These are phyloP conservation scores for Dothideomycetes sp. DNA, from an alignment of 2,329 filamentous ascomycete genomes.

Conservation along the genomic window DNA sequence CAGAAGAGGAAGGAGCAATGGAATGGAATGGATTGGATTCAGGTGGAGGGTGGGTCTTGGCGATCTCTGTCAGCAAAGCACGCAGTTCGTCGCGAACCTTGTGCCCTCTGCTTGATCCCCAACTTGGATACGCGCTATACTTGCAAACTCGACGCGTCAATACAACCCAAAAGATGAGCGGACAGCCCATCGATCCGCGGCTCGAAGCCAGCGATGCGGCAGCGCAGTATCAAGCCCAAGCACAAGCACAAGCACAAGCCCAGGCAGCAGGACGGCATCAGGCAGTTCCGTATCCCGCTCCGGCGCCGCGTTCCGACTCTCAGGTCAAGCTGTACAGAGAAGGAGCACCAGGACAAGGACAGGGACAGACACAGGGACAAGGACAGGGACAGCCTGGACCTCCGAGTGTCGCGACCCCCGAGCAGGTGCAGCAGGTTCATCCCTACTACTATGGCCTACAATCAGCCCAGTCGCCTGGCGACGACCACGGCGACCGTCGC, in stretches of 20 bases:
- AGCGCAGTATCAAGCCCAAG: conserved; percentile 10
- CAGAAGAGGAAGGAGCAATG: too few relatives aligned
- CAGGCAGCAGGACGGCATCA: conserved; percentile 12
- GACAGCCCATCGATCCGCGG: conserved; percentile 9
- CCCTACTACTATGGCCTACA: conserved; percentile 10
- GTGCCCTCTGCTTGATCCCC: too few relatives aligned
- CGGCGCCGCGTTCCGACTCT: conserved; percentile 11
- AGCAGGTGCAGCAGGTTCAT: conserved; percentile 7
- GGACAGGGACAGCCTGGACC: too few relatives aligned
- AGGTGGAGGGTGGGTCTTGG: too few relatives aligned
- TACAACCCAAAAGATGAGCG: conserved; percentile 2
- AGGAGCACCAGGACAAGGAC: too few relatives aligned
- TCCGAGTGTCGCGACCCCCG: conserved; percentile 1
- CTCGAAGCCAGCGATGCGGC: conserved; percentile 10
- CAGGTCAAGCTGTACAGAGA: conserved; percentile 12
- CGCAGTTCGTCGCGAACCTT: too few relatives aligned
- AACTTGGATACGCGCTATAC: too few relatives aligned
- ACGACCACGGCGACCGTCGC: conserved; percentile 9
- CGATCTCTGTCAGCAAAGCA: too few relatives aligned
- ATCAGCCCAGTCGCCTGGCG: conserved; percentile 10
- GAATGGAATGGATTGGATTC: too few relatives aligned
- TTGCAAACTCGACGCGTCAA: too few relatives aligned
- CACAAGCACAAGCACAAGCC: conserved; percentile 1
- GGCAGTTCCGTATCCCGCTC: conserved; percentile 12
- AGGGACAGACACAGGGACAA: too few relatives aligned